These are phyloP conservation scores for Gnetum montanum DNA, from an alignment of 75 land plant genomes.

Conservation along the genomic window DNA sequence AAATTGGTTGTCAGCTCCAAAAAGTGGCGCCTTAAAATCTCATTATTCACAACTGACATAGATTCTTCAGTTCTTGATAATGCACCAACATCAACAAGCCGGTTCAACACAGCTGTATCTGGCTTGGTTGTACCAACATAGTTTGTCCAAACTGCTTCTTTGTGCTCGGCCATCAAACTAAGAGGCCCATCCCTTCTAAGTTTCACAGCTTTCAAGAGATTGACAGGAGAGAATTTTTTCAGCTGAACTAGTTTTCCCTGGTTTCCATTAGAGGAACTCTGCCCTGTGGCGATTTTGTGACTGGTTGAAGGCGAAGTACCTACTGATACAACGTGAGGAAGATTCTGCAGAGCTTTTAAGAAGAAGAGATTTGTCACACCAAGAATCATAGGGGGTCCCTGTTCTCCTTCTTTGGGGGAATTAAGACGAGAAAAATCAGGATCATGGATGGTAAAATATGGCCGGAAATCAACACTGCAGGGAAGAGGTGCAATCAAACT, in stretches of 20 bases:
- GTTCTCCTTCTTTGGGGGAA: constrained; percentile 59
- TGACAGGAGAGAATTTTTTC: constrained; percentile 72
- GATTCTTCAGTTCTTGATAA: constrained; percentile 86
- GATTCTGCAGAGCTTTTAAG: constrained; percentile 66
- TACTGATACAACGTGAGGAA: constrained; percentile 88
- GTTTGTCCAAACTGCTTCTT: constrained; percentile 86
- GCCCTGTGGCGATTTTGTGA: constrained; percentile 18
- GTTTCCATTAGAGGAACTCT: constrained; percentile 26
- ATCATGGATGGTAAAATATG: constrained; percentile 98
- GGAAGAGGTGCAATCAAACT: constrained; percentile 87
- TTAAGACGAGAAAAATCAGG: constrained; percentile 75
- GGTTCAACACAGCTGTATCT: constrained; percentile 86
- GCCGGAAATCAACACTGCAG: constrained; percentile 85
- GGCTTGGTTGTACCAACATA: constrained; percentile 79
- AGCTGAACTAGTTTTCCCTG: constrained; percentile 30
- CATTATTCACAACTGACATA: constrained; percentile 95
- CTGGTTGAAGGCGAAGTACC: constrained; percentile 56
- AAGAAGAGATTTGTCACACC: constrained; percentile 98
- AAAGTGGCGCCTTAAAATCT: constrained; percentile 89
- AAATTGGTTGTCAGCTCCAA: constrained; percentile 93
- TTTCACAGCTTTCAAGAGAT: constrained; percentile 69
- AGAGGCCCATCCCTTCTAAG: constrained; percentile 89
- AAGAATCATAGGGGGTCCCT: constrained; percentile 79
- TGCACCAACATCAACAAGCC: constrained; percentile 84
- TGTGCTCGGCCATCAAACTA: constrained; percentile 92